Evolutionary conservation across 2,329 filamentous ascomycete species (phyloP), one percentile per base, ranked within the genome.

Genomic region (Aureobasidium vineae): DNA sequence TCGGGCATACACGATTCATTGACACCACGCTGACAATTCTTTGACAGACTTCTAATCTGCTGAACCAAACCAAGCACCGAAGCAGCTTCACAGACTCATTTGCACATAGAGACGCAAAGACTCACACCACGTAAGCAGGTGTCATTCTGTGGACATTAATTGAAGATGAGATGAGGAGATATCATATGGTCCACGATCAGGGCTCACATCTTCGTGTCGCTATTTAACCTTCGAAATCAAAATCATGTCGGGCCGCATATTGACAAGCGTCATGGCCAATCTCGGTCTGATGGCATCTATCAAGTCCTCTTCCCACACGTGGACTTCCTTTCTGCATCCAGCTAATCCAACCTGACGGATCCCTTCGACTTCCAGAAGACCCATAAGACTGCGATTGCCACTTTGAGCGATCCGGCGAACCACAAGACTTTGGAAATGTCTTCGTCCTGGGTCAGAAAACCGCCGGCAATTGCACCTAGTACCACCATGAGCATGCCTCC

Each of bases 391-490:
- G 79, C 75, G 16, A 79, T 75, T 2, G 75, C 38, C 0, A 70
- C 65, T 70, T 82, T 82, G 66, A 82, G 65, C 0, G 65, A 73
- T 1, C 75, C 78, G 10, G 80, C 80, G 21, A 77, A 77, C 82
- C 82, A 85, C 45, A 85, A 69, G 15, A 79, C 83, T 2, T 82
- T 83, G 45, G 79, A 77, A 47, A 88, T 84, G 40, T 82, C 74
- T 13, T 73, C 71, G 68, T 80, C 86, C 67, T 82, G 81, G 26
- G 84, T 83, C 75, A 82, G 85, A 28, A 83, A 70, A 0, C 85
- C 85, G 1, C 85, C 85, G 7, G 81, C 67, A 41, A 86, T 77
- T 0, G 84, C 84, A 0, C 85, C 86, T 3, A 82, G 31, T 36
- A 86, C 67, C n/a, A 86, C 75, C 63, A 83, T 74, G 1, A 84